These are phyloP conservation scores for Arabidopsis suecica DNA, from an alignment of 345 rosid genomes.

Conservation along the genomic window DNA sequence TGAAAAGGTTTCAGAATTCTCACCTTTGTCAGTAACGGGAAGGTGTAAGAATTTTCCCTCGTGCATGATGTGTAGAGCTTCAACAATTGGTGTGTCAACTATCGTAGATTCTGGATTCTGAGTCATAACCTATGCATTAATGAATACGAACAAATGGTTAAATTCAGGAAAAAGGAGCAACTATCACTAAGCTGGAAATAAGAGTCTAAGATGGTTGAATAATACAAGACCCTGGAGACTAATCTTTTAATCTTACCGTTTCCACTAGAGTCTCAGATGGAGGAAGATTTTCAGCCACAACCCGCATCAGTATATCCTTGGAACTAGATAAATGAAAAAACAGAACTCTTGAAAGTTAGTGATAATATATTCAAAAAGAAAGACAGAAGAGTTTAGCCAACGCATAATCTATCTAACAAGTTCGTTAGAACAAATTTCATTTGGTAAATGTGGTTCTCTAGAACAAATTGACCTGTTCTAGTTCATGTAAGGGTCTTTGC, in stretches of 20 bases:
- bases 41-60: conserved; percentile 98
- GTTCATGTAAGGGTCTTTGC: background rate
- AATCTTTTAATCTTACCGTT: conserved; percentile 56
- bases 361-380: conserved; percentile 3
- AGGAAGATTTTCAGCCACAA: conserved; percentile 78
- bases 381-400: conserved; percentile 21
- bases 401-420: conserved; percentile 6
- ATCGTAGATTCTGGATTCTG: conserved; percentile 94
- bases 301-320: conserved; percentile 97
- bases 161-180: conserved; percentile 11
- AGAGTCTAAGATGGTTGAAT: conserved; percentile 2
- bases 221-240: conserved; percentile 12
- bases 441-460: conserved; percentile 8
- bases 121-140: conserved; percentile 82
- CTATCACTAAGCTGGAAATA: conserved; percentile 1
- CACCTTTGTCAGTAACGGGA: conserved; percentile 89
- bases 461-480: background rate
- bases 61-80: conserved; percentile 95
- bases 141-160: conserved; percentile 16
- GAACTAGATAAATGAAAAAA: conserved; percentile 59
- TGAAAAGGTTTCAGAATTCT: conserved; percentile 9
- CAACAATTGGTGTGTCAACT: conserved; percentile 88
- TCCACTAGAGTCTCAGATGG: conserved; percentile 79
- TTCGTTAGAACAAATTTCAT: background rate
- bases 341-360: conserved; percentile 23